A percentile compares a stretch with the other conserved stretches of the same genome.
phyloP scores from a whole-genome alignment of 768 basidiomycete genomes.

The Phanerochaete carnosa region DNA sequence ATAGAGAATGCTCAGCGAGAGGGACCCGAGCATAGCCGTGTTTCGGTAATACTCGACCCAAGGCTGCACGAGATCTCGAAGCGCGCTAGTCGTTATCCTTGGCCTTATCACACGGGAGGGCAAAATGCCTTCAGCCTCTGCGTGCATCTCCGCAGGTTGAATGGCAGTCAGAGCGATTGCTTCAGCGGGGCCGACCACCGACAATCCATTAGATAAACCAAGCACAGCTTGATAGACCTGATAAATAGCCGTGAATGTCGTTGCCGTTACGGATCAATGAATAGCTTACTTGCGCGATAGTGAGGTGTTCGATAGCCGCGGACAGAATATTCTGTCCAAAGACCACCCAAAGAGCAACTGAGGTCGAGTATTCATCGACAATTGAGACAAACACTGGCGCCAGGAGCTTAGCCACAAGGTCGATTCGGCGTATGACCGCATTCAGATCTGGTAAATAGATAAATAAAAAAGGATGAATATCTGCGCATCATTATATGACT shows the following conservation, averaged over 20 bases:
- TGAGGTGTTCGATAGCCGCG: constrained; percentile 22
- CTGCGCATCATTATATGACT: not conserved
- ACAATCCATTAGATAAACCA: not conserved
- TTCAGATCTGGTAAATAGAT: no score
- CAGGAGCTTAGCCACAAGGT: constrained; percentile 27
- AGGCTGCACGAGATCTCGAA: not conserved
- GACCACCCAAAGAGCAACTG: constrained; percentile 17
- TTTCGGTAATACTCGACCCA: constrained; percentile 19
- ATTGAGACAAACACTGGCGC: constrained; percentile 20
- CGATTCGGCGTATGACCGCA: constrained; percentile 30
- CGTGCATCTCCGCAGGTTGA: not conserved
- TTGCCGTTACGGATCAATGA: not conserved
- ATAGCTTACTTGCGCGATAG: constrained; percentile 22
- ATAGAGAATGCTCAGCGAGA: constrained; percentile 24
- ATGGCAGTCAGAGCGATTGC: no score
- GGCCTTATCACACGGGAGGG: not conserved
- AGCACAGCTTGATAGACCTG: constrained; percentile 4
- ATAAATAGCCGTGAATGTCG: not conserved
- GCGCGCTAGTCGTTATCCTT: not conserved
- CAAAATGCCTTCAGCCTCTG: not conserved
- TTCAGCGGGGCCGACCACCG: no score
- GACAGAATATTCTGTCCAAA: constrained; percentile 20
- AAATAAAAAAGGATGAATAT: not conserved
- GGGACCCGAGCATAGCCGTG: constrained; percentile 22
- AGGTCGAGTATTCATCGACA: constrained; percentile 22